These are phyloP conservation scores for Chlorella vulgaris DNA, from an alignment of 139 green algal species.

Conservation along the genomic window DNA sequence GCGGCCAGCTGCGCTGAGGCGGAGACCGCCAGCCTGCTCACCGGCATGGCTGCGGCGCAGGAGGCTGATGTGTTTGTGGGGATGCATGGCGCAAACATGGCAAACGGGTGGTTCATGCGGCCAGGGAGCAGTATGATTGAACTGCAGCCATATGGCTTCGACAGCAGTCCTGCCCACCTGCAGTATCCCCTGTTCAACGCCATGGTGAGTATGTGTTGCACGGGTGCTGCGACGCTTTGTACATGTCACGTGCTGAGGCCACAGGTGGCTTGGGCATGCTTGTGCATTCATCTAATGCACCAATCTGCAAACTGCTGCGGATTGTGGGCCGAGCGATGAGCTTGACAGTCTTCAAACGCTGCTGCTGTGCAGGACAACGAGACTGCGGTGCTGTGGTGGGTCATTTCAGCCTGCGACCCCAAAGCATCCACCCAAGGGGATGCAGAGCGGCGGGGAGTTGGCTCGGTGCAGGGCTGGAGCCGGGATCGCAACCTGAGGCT, in stretches of 20 bases:
- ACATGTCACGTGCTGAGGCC: too few relatives aligned
- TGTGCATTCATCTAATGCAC: not conserved
- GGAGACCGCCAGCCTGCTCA: not conserved
- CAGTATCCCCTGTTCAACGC: constrained; percentile 10
- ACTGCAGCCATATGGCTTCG: constrained; percentile 4
- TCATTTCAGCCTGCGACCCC: not conserved
- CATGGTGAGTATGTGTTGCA: not conserved
- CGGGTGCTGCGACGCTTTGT: too few relatives aligned
- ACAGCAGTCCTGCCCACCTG: not conserved
- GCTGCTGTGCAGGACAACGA: not conserved
- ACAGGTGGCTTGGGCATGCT: too few relatives aligned
- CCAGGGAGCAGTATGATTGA: constrained; percentile 16
- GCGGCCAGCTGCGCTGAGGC: constrained; percentile 7
- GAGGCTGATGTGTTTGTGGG: constrained; percentile 7
- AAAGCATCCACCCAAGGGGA: not conserved
- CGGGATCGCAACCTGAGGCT: not conserved
- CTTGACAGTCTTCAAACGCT: not conserved
- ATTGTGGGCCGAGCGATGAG: not conserved
- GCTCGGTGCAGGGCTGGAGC: not conserved
- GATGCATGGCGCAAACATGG: constrained; percentile 15
- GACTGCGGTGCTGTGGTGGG: constrained; percentile 10
- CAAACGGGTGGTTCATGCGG: constrained; percentile 11
- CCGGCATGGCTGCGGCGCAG: constrained; percentile 7
- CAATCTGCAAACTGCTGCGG: not conserved
- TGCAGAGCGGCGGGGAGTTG: not conserved